Evolutionary conservation across 1,284 basidiomycete genomes (phyloP), one percentile per base, ranked within the genome.

Genomic region (Vanrija sp.): DNA sequence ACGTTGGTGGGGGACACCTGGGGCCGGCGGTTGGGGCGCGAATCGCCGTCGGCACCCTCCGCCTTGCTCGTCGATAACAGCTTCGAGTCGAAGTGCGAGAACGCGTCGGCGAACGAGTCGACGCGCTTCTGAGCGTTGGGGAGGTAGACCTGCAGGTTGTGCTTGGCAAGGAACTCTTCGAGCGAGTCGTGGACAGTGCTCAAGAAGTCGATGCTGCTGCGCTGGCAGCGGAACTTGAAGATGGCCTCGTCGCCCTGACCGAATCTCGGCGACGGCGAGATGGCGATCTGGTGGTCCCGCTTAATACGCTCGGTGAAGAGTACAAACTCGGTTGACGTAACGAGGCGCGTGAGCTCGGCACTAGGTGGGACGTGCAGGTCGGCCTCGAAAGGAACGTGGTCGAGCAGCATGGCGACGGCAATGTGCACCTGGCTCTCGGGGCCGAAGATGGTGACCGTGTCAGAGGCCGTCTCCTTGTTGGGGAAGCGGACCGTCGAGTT

Each of bases 381-480:
- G 20, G 93, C 93, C 73, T 98, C 95, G 69, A 97, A 96, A 0
- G 95, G 95, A 51, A 98, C 92, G 68, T 96, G 92, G 69, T 96
- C 90, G 50, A 98, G 78, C 54, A 98, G 81, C 93, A 97, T 97
- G 15, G 94, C 88, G 20, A 89, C 89, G 25, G 95, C 93, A 64
- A 97, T 94, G 74, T 95, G 91, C 15, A 97, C 89, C 75, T 98
- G 95, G 63, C 86, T 89, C 73, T 98, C 94, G 18, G 95, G 95
- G 2, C 95, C 95, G 72, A 93, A 98, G 65, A 98, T 90, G 22
- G 84, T 87, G 39, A 98, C 80, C 25, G 77, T 73, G 55, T 82
- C 80, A 42, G 88, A 92, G 3, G 91, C 94, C 6, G 84, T 85
- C 78, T 97, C 94, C 74, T 93, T 94, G 77, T 94, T 90, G 4